Evolutionary conservation across 768 basidiomycete species (phyloP), one percentile per base, ranked within the genome.

Genomic region (Suillus placidus): DNA sequence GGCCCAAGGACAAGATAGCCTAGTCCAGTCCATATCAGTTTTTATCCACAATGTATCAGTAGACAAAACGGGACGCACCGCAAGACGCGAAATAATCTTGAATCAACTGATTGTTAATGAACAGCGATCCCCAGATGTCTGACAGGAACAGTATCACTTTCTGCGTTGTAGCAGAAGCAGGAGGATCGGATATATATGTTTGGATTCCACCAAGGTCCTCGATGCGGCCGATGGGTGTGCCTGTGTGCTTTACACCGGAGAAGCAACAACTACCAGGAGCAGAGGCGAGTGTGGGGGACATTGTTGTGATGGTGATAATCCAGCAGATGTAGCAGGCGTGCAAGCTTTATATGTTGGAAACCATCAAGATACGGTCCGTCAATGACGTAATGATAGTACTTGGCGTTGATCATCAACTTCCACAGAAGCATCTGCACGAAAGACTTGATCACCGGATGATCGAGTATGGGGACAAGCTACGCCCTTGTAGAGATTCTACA

Each of bases 81-180:
- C 81, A 76, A 4, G 83, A 77, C 2, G 89, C 87, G 64, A 85
- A 87, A 64, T 83, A 88, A 71, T 90, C 88, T 70, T 87, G 85
- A 5, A 89, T 58, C 7, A 89, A 72, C 71, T 87, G 74, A 54
- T 84, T 84, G 70, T 88, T 89, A 62, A 84, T 40, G 68, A 75
- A 85, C 32, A 87, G 77, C 0, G 87, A 80, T 0, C 87, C 85
- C 65, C 73, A 87, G 14, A 88, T 78, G 71, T 89, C 88, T 1
- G 86, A 66, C 60, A 85, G 79, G 77, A 81, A 88, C n/a, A 90
- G 67, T 6, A 89, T 72, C 35, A 89, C 79, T 49, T 81, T 84
- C 64, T 74, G 74, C 9, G 62, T 66, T 45, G 20, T 64, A 65
- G 38, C 58, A 49, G 49, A 49, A 26, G 49, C 13, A 49, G 78